These are phyloP conservation scores for Fraxinus angustifolia DNA, from an alignment of 305 asterid species.

Conservation along the genomic window DNA sequence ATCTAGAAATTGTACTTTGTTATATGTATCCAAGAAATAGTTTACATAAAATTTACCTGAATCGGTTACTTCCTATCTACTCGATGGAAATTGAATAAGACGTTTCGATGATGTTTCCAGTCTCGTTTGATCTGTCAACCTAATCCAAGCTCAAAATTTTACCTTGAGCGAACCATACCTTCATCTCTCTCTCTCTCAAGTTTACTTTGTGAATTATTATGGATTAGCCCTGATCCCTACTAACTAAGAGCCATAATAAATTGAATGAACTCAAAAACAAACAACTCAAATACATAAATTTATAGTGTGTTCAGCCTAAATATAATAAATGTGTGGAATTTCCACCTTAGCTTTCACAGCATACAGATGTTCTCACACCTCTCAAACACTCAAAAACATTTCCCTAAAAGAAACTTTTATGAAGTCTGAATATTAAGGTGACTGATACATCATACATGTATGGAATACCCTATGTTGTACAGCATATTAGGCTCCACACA, in stretches of 20 bases:
- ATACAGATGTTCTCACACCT: neutral
- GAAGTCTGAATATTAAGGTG: neutral
- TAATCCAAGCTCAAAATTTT: neutral
- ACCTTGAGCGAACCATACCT: neutral
- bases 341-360: neutral
- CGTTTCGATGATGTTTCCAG: neutral
- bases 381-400: neutral
- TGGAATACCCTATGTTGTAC: neutral
- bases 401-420: neutral
- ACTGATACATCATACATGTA: neutral
- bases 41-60: neutral
- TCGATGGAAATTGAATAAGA: neutral
- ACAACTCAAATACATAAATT: neutral
- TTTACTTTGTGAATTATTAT: neutral
- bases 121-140: neutral
- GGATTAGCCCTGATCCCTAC: neutral
- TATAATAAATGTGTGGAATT: neutral
- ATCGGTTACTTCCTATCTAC: neutral
- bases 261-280: neutral
- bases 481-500: neutral
- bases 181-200: neutral
- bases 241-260: neutral
- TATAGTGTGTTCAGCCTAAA: neutral
- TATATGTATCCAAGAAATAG: neutral
- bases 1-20: neutral